phyloP scores from a whole-genome alignment of 192 early-diverging fungal genomes.

The Oehlia diaphana region DNA sequence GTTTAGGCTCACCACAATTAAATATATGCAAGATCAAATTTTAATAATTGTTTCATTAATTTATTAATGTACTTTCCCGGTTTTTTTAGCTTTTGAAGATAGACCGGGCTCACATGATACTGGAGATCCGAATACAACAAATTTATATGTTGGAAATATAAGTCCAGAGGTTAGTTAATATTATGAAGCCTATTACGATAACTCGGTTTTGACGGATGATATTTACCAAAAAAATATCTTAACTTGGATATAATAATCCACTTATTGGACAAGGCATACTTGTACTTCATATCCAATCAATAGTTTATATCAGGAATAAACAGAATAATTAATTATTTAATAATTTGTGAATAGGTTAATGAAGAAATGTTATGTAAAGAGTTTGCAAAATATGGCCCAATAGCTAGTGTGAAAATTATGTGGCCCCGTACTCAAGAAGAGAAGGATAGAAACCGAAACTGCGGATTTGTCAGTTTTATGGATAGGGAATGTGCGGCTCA shows the following conservation, averaged over 20 bases:
- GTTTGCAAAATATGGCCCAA: slow-evolving; percentile 82
- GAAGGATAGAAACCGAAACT: slow-evolving; percentile 73
- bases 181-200: too few relatives aligned
- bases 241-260: too few relatives aligned
- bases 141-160: slow-evolving; percentile 83
- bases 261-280: too few relatives aligned
- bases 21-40: neutral
- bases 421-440: slow-evolving; percentile 90
- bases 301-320: neutral
- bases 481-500: slow-evolving; percentile 64
- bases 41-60: neutral
- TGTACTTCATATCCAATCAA: too few relatives aligned
- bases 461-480: slow-evolving; percentile 93
- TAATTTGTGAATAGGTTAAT: slow-evolving; percentile 41
- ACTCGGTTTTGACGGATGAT: neutral
- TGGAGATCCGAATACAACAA: slow-evolving; percentile 77
- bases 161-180: slow-evolving; percentile 48
- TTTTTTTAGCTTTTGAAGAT: slow-evolving; percentile 36
- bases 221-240: too few relatives aligned
- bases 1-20: neutral
- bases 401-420: slow-evolving; percentile 94
- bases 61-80: neutral
- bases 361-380: slow-evolving; percentile 71
- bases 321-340: neutral
- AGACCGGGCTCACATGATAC: slow-evolving; percentile 64